phyloP scores from a whole-genome alignment of 352 stramenopile genomes.

The Thraustochytrium sp. region DNA sequence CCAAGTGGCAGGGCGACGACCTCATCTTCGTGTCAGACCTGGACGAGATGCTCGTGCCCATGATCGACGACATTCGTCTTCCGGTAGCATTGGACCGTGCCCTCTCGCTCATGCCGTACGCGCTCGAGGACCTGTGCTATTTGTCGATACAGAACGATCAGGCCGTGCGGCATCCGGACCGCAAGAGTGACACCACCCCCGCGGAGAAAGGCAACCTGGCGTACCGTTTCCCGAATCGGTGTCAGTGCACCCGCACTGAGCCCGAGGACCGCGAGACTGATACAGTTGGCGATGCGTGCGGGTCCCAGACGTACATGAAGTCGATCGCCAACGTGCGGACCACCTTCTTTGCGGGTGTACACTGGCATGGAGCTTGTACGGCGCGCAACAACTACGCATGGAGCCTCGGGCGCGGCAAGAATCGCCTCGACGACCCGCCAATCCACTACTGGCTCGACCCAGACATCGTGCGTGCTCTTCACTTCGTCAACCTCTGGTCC shows the following conservation, averaged over 20 bases:
- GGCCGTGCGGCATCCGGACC: background rate
- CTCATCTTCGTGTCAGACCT: background rate
- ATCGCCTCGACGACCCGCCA: background rate
- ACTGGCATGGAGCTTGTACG: slow-evolving; percentile 33
- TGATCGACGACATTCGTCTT: background rate
- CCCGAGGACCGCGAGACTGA: background rate
- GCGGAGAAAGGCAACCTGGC: background rate
- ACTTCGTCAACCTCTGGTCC: slow-evolving; percentile 7
- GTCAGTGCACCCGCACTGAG: background rate
- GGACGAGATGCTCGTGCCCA: slow-evolving; percentile 9
- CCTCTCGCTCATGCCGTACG: background rate
- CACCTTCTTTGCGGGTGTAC: background rate
- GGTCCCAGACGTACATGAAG: background rate
- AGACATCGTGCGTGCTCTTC: background rate
- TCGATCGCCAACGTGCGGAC: slow-evolving; percentile 1
- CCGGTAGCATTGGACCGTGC: background rate
- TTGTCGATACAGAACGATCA: background rate
- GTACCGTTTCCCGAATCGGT: background rate
- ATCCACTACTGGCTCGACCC: background rate
- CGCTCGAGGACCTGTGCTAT: slow-evolving; percentile 3
- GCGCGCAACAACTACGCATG: background rate
- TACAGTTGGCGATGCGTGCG: background rate
- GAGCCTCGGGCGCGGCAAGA: background rate
- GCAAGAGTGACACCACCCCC: background rate
- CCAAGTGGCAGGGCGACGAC: slow-evolving; percentile 9